Conservation (phyloP, 495 filamentous ascomycete genomes). For the Aspergillus ostianus region DNA sequence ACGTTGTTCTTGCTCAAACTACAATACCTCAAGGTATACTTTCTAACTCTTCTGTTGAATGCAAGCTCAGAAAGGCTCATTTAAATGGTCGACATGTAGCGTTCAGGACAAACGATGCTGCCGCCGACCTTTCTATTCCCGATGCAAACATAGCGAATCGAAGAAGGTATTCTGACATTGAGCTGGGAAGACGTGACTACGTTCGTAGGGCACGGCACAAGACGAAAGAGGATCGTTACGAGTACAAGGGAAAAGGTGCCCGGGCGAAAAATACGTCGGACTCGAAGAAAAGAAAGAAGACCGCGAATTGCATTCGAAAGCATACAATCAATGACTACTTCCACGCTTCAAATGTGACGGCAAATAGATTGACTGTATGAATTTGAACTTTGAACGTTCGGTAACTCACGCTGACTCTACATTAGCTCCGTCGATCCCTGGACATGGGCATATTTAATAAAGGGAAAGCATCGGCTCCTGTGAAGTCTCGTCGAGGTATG, state of each 20-base stretch:
- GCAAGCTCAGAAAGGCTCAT: neutral
- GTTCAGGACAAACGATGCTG: neutral
- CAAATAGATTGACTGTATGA: slow-evolving; percentile 62
- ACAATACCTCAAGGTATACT: neutral
- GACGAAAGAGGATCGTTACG: slow-evolving; percentile 56
- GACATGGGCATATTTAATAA: slow-evolving; percentile 66
- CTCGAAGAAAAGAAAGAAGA: slow-evolving; percentile 38
- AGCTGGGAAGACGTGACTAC: slow-evolving; percentile 29
- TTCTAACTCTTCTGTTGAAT: neutral
- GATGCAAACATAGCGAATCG: neutral
- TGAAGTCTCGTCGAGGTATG: slow-evolving; percentile 48
- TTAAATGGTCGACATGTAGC: neutral
- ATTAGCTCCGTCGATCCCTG: slow-evolving; percentile 51
- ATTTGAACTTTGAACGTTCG: neutral
- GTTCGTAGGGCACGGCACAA: slow-evolving; percentile 60
- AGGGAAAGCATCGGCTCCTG: slow-evolving; percentile 61
- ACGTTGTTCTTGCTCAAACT: neutral
- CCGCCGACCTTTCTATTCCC: neutral
- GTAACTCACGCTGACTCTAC: slow-evolving; percentile 20
- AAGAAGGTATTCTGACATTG: neutral
- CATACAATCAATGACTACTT: slow-evolving; percentile 60
- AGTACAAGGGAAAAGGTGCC: slow-evolving; percentile 32
- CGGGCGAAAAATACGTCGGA: slow-evolving; percentile 21
- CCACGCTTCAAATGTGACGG: slow-evolving; percentile 59
- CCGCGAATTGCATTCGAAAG: slow-evolving; percentile 35